Conservation (phyloP, 495 filamentous ascomycete species). For the Usnea hakonensis region DNA sequence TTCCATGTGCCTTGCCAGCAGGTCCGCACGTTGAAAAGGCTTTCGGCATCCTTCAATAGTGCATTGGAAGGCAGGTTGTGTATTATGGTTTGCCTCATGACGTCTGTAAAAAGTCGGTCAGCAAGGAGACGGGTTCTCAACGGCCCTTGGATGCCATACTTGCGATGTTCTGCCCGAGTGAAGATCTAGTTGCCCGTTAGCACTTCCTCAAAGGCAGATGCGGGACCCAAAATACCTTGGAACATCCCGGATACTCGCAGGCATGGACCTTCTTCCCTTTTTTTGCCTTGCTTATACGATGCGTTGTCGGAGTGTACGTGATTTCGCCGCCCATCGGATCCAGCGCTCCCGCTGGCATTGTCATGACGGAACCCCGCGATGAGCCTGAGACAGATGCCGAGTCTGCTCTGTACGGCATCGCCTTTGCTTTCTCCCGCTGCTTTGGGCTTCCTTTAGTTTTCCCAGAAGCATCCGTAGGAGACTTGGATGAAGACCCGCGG, state of each 20-base stretch:
- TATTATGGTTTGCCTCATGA: slow-evolving; percentile 79
- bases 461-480: slow-evolving; percentile 2
- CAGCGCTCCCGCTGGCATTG: slow-evolving; percentile 1
- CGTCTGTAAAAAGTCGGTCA: slow-evolving; percentile 45
- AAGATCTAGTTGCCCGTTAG: slow-evolving; percentile 48
- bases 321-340: slow-evolving; percentile 23
- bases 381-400: background rate
- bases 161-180: slow-evolving; percentile 78
- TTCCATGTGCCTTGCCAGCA: slow-evolving; percentile 71
- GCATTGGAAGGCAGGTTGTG: slow-evolving; percentile 59
- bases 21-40: slow-evolving; percentile 71
- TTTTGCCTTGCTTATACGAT: slow-evolving; percentile 72
- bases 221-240: slow-evolving; percentile 44
- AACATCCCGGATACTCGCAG: slow-evolving; percentile 55
- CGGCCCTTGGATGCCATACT: slow-evolving; percentile 38
- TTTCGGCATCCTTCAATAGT: slow-evolving; percentile 62
- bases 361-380: slow-evolving; percentile 6
- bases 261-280: slow-evolving; percentile 74
- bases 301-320: slow-evolving; percentile 62
- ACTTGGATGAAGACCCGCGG: slow-evolving; percentile 3
- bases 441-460: slow-evolving; percentile 5
- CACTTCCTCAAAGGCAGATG: slow-evolving; percentile 17
- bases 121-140: background rate
- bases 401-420: slow-evolving; percentile 6
- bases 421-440: slow-evolving; percentile 10